phyloP scores from a whole-genome alignment of 345 rosid species.

The Rhodamnia argentea region DNA sequence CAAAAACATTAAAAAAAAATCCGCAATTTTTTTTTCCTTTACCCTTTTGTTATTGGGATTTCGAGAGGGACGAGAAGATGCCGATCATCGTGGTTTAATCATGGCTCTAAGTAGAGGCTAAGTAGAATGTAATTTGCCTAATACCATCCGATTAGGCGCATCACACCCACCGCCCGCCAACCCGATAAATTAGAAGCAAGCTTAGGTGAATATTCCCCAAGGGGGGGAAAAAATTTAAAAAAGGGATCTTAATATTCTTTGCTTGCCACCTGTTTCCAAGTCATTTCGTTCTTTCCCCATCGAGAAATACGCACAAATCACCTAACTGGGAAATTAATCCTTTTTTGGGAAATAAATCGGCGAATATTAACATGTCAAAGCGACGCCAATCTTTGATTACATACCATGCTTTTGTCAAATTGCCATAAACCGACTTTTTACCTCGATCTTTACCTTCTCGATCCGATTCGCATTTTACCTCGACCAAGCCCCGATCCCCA shows the following conservation, averaged over 20 bases:
- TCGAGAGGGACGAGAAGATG: background rate
- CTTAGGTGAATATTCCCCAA: background rate
- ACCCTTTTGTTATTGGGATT: too few species aligned
- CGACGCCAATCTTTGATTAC: background rate
- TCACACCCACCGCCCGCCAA: background rate
- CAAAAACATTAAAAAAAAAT: background rate
- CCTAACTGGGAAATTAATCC: background rate
- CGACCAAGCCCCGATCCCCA: background rate
- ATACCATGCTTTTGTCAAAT: background rate
- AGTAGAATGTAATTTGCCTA: background rate
- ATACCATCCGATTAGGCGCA: background rate
- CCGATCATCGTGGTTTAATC: background rate
- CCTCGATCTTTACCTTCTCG: background rate
- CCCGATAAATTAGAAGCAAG: background rate
- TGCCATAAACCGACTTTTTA: background rate
- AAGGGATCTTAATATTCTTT: background rate
- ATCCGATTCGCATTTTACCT: background rate
- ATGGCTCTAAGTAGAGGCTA: background rate
- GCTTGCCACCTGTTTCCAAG: conserved; percentile 1
- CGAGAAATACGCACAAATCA: background rate
- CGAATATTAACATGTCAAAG: background rate
- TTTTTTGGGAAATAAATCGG: background rate
- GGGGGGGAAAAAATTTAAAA: background rate
- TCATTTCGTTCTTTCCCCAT: background rate
- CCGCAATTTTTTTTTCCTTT: too few species aligned